Conservation (phyloP, 1,284 basidiomycete genomes). For the Tylopilus sp. region DNA sequence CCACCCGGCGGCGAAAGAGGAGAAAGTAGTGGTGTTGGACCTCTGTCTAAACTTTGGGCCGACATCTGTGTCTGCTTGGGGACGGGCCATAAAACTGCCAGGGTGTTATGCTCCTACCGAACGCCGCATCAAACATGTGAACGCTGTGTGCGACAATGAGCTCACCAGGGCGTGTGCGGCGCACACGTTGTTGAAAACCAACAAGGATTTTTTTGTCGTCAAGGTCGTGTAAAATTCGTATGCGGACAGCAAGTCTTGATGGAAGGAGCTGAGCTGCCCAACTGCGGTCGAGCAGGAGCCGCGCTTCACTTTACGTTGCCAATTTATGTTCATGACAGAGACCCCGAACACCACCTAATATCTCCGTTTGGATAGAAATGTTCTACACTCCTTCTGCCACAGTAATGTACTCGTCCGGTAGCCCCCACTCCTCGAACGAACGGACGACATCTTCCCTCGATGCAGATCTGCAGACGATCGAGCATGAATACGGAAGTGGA, state of each 20-base stretch:
- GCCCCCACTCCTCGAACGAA: conserved; percentile 13
- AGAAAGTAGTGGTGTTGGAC: conserved; percentile 44
- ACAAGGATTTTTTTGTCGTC: conserved; percentile 8
- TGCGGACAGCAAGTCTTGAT: neutral
- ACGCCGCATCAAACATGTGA: conserved; percentile 7
- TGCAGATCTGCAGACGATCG: conserved; percentile 31
- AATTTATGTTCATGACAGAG: conserved; percentile 18
- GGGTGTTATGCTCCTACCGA: conserved; percentile 10
- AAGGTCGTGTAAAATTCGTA: conserved; percentile 21
- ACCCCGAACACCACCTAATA: conserved; percentile 28
- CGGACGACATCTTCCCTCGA: conserved; percentile 22
- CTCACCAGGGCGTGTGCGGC: conserved; percentile 16
- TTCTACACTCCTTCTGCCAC: neutral
- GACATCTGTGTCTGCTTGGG: conserved; percentile 35
- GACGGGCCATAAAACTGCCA: conserved; percentile 30
- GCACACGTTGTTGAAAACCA: conserved; percentile 10
- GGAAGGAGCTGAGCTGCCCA: conserved; percentile 3
- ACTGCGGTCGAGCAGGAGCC: neutral
- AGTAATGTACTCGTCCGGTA: neutral
- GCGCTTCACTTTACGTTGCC: conserved; percentile 2
- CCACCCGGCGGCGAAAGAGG: conserved; percentile 38
- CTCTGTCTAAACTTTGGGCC: conserved; percentile 36
- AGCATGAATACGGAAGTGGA: conserved; percentile 31
- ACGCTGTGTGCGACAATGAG: neutral
- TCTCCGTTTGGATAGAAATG: neutral